phyloP scores from a whole-genome alignment of 2,329 filamentous ascomycete species.

The Aspergillus eucalypticola region DNA sequence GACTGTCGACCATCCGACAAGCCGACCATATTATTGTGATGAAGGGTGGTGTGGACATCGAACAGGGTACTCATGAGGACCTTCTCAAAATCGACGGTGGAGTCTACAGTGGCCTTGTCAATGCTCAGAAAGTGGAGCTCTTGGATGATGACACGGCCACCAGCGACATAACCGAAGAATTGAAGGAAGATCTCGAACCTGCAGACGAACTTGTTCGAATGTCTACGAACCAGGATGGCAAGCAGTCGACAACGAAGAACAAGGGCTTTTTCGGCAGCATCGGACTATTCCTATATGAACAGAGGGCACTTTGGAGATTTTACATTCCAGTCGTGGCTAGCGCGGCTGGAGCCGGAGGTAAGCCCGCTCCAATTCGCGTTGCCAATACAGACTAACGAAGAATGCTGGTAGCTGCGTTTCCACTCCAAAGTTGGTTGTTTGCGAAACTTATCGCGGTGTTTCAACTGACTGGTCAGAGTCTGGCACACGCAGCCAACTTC shows the following conservation, averaged over 20 bases:
- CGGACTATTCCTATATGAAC: constrained; percentile 34
- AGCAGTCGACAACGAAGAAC: constrained; percentile 1
- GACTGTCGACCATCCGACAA: constrained; percentile 70
- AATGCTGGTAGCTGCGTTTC: constrained; percentile 25
- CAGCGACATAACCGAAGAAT: not conserved
- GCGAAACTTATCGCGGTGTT: constrained; percentile 53
- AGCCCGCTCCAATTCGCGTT: constrained; percentile 5
- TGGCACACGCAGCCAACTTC: constrained; percentile 49
- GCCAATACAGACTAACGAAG: not conserved
- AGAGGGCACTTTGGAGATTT: constrained; percentile 31
- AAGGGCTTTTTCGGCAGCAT: constrained; percentile 23
- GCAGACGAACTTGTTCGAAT: not conserved
- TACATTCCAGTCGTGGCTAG: constrained; percentile 28
- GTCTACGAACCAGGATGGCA: not conserved
- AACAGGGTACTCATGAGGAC: constrained; percentile 73
- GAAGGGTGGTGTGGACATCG: constrained; percentile 67
- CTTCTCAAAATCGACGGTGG: constrained; percentile 62
- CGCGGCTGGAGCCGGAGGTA: constrained; percentile 34
- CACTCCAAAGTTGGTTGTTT: constrained; percentile 48
- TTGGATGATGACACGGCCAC: constrained; percentile 9
- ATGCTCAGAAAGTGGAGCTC: constrained; percentile 39
- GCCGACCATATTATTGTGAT: constrained; percentile 79
- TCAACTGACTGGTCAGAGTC: constrained; percentile 40
- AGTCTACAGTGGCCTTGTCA: constrained; percentile 68
- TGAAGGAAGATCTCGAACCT: constrained; percentile 7